Evolutionary conservation across 495 filamentous ascomycete genomes (phyloP), one percentile per base, ranked within the genome.

Genomic region (Pyrenopolyporus hunteri): DNA sequence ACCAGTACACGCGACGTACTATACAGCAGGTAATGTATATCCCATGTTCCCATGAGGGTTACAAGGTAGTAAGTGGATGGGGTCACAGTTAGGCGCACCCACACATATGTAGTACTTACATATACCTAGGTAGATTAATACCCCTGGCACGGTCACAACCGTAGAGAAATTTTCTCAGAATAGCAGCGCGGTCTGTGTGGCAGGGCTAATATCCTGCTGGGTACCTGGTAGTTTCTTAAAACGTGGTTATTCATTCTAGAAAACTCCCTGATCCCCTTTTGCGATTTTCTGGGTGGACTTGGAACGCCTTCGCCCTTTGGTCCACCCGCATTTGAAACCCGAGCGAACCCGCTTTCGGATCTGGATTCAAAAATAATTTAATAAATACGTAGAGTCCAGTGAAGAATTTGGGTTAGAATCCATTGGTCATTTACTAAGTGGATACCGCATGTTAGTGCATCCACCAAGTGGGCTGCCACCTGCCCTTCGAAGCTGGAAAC

Each of bases 401-500:
- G 46, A 61, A 49, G 63, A 60, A 66, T 61, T 66, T 66, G 63
- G 56, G 57, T 48, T 57, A 57, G 50, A 56, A 49, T 57, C 52
- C 49, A 66, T 66, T 61, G 51, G 62, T 59, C 55, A 64, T 55
- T 47, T 49, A 11, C 28, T 11, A 47, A 28, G 62, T 65, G 56
- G 56, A 52, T 52, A 53, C 32, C 48, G 39, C 52, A 60, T 61
- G 25, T 52, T 66, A 66, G 63, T 45, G 51, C 40, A 66, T 61
- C 51, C 52, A 14, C 46, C 48, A 66, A 48, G 63, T 66, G 63
- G 63, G 57, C 51, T 66, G 57, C 63, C 63, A 66, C 63, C 63
- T 60, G 57, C 63, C 63, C 50, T 66, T 66, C 51, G 47, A 61
- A 45, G 63, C 43, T 66, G 63, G 50, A 65, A 45, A 65, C 62